phyloP scores from a whole-genome alignment of 208 protist species.

The Vickermania ingenoplastis region DNA sequence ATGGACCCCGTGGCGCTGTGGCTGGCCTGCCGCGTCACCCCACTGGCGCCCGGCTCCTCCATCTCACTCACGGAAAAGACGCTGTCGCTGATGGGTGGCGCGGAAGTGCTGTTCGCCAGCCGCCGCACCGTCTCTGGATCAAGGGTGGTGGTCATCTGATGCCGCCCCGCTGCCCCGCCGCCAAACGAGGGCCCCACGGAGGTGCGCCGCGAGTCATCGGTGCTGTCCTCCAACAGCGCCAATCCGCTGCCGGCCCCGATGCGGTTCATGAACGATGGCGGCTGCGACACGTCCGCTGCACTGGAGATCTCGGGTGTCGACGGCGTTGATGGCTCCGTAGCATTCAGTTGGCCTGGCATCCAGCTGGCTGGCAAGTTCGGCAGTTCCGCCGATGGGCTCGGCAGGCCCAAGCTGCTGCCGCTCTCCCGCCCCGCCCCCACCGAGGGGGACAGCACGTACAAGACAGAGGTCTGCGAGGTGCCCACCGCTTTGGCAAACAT shows the following conservation, averaged over 20 bases:
- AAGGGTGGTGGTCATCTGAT: not conserved
- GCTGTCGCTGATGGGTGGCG: too few relatives aligned
- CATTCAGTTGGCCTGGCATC: not conserved
- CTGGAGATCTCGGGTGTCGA: too few relatives aligned
- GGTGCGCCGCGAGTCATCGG: not conserved
- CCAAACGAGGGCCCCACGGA: not conserved
- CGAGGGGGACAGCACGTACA: not conserved
- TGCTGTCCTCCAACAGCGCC: not conserved
- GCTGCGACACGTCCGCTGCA: too few relatives aligned
- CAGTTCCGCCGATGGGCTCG: not conserved
- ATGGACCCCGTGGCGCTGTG: too few relatives aligned
- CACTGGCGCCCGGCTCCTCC: not conserved
- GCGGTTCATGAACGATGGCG: not conserved
- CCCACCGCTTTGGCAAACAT: not conserved
- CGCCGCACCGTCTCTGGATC: not conserved
- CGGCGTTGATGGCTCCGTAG: not conserved
- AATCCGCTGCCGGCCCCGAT: not conserved
- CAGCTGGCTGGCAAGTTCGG: not conserved
- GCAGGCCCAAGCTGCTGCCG: not conserved
- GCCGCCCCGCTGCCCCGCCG: not conserved
- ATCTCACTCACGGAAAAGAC: too few relatives aligned
- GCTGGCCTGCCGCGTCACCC: not conserved
- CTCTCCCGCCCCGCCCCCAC: not conserved
- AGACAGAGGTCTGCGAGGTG: not conserved
- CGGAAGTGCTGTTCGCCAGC: too few relatives aligned